These are phyloP conservation scores for Tricholoma terreum DNA, from an alignment of 768 basidiomycete genomes.

Conservation along the genomic window DNA sequence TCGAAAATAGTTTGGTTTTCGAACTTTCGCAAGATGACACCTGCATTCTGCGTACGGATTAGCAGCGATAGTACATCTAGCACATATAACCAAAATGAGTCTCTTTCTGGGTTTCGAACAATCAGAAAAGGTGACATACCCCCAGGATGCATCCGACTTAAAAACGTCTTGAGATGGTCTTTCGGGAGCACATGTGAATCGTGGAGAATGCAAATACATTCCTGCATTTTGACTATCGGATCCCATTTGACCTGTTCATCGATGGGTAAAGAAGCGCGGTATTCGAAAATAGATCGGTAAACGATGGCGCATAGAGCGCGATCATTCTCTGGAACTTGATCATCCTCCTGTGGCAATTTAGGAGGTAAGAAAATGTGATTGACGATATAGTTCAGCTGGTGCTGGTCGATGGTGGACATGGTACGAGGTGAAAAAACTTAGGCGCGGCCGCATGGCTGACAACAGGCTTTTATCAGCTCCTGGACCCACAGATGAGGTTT, in stretches of 20 bases:
- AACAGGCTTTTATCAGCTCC: neutral
- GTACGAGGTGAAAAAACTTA: neutral
- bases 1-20: conserved; percentile 35
- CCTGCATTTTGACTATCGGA: conserved; percentile 28
- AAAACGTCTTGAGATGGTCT: conserved; percentile 11
- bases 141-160: conserved; percentile 16
- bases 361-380: conserved; percentile 45
- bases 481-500: neutral
- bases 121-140: conserved; percentile 12
- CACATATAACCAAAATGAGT: neutral
- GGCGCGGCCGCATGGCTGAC: neutral
- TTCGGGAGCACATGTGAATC: neutral
- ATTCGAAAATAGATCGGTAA: conserved; percentile 17
- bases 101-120: neutral
- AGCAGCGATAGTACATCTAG: conserved; percentile 34
- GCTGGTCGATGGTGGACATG: neutral
- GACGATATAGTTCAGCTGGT: conserved; percentile 29
- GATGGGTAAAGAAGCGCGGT: conserved; percentile 7
- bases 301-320: conserved; percentile 21
- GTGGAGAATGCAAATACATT: conserved; percentile 15
- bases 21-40: conserved; percentile 35
- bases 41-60: conserved; percentile 48
- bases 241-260: conserved; percentile 24
- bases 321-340: conserved; percentile 23
- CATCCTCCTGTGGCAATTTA: conserved; percentile 35